Percentiles rank a stretch among this genome's conserved stretches.
These are phyloP conservation scores for Fusarium abutilonis DNA, from an alignment of 2,329 filamentous ascomycete species.

Conservation along the genomic window DNA sequence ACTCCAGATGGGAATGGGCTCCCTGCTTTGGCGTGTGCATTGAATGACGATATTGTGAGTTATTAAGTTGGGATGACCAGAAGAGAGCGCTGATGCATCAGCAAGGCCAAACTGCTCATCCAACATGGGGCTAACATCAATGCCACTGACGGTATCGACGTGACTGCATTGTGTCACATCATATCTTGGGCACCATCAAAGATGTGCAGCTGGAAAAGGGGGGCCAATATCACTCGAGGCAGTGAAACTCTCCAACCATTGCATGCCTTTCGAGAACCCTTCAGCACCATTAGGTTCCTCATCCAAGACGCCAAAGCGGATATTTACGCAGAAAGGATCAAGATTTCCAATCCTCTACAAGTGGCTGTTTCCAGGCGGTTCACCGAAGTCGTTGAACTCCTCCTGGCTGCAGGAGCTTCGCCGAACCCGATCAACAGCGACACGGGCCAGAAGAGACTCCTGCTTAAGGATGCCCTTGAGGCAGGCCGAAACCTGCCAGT, in stretches of 20 bases:
- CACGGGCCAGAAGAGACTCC: constrained; percentile 16
- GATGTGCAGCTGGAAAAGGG: constrained; percentile 7
- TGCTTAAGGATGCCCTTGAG: constrained; percentile 23
- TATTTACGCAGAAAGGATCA: constrained; percentile 14
- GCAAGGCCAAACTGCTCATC: constrained; percentile 22
- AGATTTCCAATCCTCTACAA: constrained; percentile 8
- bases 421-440: constrained; percentile 21
- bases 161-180: constrained; percentile 28
- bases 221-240: constrained; percentile 13
- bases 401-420: constrained; percentile 31
- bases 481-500: constrained; percentile 10
- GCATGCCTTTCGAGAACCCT: constrained; percentile 16
- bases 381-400: constrained; percentile 22
- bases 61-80: not conserved
- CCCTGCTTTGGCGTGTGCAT: constrained; percentile 24
- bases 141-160: constrained; percentile 3
- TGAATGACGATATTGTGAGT: constrained; percentile 33
- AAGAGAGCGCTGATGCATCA: constrained; percentile 7
- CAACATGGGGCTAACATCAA: constrained; percentile 20
- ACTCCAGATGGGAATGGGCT: constrained; percentile 4
- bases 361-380: constrained; percentile 16
- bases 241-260: constrained; percentile 13
- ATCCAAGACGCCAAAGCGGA: constrained; percentile 21
- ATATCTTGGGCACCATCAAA: constrained; percentile 13
- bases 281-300: constrained; percentile 28